These are phyloP conservation scores for Ambrosiella beaveri DNA, from an alignment of 2,329 filamentous ascomycete species.

Conservation along the genomic window DNA sequence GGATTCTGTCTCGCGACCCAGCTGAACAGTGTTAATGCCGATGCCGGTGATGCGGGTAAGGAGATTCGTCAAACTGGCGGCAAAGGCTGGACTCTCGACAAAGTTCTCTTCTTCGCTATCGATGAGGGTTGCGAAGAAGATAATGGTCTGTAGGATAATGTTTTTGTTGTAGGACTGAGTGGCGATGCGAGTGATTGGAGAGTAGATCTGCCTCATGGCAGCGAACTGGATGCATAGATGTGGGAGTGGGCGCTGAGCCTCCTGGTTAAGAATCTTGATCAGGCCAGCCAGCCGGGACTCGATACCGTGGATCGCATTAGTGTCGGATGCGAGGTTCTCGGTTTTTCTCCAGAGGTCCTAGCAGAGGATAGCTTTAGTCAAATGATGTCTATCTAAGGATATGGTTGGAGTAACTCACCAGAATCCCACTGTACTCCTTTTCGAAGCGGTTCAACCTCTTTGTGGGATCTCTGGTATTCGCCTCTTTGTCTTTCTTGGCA, in stretches of 20 bases:
- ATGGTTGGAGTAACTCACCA: constrained; percentile 27
- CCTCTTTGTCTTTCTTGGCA: constrained; percentile 39
- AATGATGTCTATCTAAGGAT: not conserved
- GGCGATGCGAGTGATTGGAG: constrained; percentile 76
- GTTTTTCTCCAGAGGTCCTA: constrained; percentile 39
- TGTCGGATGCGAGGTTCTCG: constrained; percentile 41
- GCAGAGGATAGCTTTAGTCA: not conserved
- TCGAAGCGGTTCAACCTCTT: constrained; percentile 49
- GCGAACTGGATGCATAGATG: constrained; percentile 86
- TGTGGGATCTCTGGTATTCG: constrained; percentile 39
- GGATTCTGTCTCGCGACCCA: constrained; percentile 67
- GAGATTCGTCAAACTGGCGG: constrained; percentile 71
- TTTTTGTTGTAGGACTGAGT: constrained; percentile 69
- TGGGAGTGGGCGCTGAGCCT: constrained; percentile 71
- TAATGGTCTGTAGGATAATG: constrained; percentile 68
- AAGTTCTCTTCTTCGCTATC: constrained; percentile 96
- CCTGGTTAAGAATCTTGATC: constrained; percentile 64
- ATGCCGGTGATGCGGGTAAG: constrained; percentile 61
- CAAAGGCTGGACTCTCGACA: constrained; percentile 71
- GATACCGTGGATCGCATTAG: constrained; percentile 44
- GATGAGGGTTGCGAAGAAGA: constrained; percentile 78
- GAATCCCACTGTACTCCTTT: constrained; percentile 44
- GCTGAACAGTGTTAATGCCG: constrained; percentile 42
- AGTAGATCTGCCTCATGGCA: constrained; percentile 72
- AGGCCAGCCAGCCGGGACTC: constrained; percentile 46